Percentiles rank a stretch among this genome's conserved stretches.
These are phyloP conservation scores for Grosmannia clavigera DNA, from an alignment of 2,329 filamentous ascomycete species.

Conservation along the genomic window DNA sequence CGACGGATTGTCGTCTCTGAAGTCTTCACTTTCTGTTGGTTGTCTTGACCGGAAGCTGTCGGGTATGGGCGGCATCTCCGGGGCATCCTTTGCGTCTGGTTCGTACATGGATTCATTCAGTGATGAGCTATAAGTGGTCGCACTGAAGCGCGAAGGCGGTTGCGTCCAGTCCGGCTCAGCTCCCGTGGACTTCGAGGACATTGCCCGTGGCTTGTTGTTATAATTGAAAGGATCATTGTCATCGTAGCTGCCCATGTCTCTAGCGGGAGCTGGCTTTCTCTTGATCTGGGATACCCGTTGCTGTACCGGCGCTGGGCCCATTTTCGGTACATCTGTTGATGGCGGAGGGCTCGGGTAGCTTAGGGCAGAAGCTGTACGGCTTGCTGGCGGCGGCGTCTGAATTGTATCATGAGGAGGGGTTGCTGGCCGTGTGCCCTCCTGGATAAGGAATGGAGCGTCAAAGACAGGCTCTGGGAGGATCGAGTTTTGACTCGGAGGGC, in stretches of 20 bases:
- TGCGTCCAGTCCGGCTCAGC: constrained; percentile 28
- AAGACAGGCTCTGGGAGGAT: constrained; percentile 18
- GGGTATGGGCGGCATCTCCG: constrained; percentile 9
- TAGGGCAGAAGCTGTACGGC: constrained; percentile 6
- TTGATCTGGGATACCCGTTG: constrained; percentile 1
- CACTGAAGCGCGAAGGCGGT: constrained; percentile 50
- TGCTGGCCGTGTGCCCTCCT: constrained; percentile 15
- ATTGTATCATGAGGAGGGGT: constrained; percentile 8
- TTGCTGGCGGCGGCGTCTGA: constrained; percentile 11
- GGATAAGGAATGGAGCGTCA: constrained; percentile 21
- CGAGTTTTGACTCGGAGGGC: constrained; percentile 18
- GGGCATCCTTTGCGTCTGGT: constrained; percentile 4
- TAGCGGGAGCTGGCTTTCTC: constrained; percentile 8
- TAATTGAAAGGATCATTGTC: constrained; percentile 13
- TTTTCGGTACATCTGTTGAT: constrained; percentile 17
- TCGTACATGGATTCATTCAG: constrained; percentile 22
- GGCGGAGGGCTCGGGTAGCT: constrained; percentile 26
- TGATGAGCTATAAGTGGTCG: constrained; percentile 48
- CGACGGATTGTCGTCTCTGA: background rate
- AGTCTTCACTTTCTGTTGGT: background rate
- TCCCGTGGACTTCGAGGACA: constrained; percentile 10
- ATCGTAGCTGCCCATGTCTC: constrained; percentile 10
- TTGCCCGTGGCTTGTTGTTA: constrained; percentile 7
- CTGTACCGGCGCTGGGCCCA: background rate
- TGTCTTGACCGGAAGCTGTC: background rate